These are phyloP conservation scores for Oehlia diaphana DNA, from an alignment of 192 early-diverging fungal species.

Conservation along the genomic window DNA sequence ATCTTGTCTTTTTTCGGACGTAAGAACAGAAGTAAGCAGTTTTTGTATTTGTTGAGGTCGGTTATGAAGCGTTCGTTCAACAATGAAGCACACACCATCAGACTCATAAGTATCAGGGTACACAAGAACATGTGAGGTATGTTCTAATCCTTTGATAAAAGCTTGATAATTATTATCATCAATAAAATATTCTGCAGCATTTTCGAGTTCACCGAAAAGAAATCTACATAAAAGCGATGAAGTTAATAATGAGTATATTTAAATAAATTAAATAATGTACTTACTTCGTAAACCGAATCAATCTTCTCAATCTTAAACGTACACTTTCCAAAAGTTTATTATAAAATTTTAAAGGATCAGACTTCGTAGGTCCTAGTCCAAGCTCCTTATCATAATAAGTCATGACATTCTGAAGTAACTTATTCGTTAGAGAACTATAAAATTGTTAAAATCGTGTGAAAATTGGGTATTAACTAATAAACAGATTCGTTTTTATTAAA, in stretches of 20 bases:
- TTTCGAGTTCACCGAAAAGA: constrained; percentile 60
- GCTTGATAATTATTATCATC: constrained; percentile 54
- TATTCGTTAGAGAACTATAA: constrained; percentile 50
- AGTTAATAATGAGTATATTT: not conserved
- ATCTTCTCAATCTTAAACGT: constrained; percentile 61
- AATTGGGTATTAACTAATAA: not conserved
- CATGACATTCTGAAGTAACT: constrained; percentile 50
- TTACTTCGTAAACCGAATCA: constrained; percentile 64
- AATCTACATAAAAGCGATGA: constrained; percentile 37
- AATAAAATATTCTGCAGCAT: constrained; percentile 75
- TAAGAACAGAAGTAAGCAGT: constrained; percentile 55
- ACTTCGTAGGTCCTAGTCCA: constrained; percentile 32
- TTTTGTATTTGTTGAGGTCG: constrained; percentile 49
- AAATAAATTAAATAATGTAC: not conserved
- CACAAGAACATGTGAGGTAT: constrained; percentile 73
- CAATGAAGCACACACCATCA: constrained; percentile 74
- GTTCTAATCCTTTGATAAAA: constrained; percentile 63
- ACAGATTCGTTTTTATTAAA: not conserved
- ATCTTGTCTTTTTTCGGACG: constrained; percentile 9
- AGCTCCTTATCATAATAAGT: constrained; percentile 46
- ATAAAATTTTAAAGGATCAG: constrained; percentile 49
- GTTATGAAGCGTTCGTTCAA: constrained; percentile 59
- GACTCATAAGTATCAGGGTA: constrained; percentile 70
- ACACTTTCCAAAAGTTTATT: constrained; percentile 64
- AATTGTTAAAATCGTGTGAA: constrained; percentile 1